Conservation (phyloP, 139 green algal genomes). For the Micractinium sp. region DNA sequence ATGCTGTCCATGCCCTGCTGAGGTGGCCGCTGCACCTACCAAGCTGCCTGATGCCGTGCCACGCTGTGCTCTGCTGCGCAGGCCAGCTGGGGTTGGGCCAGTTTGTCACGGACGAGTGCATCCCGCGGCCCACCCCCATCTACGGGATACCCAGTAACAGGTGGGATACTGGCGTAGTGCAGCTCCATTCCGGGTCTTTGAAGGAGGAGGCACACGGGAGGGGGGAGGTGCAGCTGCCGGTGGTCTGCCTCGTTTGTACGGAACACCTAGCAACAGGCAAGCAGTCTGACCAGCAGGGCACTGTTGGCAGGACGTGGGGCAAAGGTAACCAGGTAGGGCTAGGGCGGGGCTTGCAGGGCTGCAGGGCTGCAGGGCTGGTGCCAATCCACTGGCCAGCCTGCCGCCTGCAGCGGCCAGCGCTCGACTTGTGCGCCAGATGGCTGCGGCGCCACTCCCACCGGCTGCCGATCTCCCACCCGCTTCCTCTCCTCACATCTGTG, state of each 20-base stretch:
- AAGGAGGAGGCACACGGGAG: neutral
- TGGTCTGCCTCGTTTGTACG: neutral
- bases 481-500: neutral
- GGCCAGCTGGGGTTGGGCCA: conserved; percentile 36
- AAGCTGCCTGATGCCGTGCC: neutral
- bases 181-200: neutral
- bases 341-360: too few relatives aligned
- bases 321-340: too few relatives aligned
- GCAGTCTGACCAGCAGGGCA: neutral
- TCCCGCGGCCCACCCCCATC: conserved; percentile 22
- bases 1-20: neutral
- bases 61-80: neutral
- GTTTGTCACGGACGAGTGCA: conserved; percentile 7
- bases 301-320: too few relatives aligned
- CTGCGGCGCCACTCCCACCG: too few relatives aligned
- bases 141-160: conserved; percentile 48
- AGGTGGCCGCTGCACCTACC: neutral
- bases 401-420: too few relatives aligned
- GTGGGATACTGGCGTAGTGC: neutral
- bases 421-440: too few relatives aligned
- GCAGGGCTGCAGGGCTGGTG: neutral
- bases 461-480: neutral
- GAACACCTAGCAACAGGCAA: neutral
- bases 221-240: too few relatives aligned
- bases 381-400: too few relatives aligned